Evolutionary conservation across 176 grass and related monocot genomes (phyloP).

Genomic region (Musa schizocarpa): DNA sequence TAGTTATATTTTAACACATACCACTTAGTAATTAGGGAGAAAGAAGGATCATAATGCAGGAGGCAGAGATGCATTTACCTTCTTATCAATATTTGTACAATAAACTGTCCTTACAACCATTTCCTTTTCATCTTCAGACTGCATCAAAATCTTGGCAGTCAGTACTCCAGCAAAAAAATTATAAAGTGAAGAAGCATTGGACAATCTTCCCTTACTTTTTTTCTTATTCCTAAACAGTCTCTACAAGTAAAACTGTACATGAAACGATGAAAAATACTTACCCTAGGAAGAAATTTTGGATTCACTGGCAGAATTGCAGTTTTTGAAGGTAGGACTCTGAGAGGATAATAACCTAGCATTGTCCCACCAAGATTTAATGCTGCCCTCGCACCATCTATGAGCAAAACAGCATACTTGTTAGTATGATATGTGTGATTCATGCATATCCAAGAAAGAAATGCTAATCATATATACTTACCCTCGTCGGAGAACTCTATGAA

Average conservation of each 20-base stretch:
- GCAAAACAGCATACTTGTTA: neutral
- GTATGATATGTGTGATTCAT: neutral
- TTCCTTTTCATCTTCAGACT: constrained; percentile 21
- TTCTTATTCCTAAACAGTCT: no score
- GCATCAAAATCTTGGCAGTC: neutral
- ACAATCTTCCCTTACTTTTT: neutral
- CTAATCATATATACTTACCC: neutral
- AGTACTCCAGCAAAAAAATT: neutral
- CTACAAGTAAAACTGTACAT: no score
- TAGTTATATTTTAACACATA: neutral
- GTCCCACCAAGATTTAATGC: constrained; percentile 12
- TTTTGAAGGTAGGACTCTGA: constrained; percentile 21
- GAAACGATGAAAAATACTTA: neutral
- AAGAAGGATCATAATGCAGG: neutral
- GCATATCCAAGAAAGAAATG: neutral
- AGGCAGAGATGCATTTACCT: neutral
- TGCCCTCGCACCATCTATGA: constrained; percentile 17
- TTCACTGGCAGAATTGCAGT: constrained; percentile 23
- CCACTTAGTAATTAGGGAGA: neutral
- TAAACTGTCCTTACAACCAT: constrained; percentile 21
- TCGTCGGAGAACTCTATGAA: constrained; percentile 16
- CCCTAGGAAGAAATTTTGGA: constrained; percentile 18
- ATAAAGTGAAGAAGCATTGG: neutral
- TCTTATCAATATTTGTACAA: constrained; percentile 23
- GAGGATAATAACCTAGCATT: constrained; percentile 11